phyloP scores from a whole-genome alignment of 176 grass and related monocot species.

The Elymus sibiricus region DNA sequence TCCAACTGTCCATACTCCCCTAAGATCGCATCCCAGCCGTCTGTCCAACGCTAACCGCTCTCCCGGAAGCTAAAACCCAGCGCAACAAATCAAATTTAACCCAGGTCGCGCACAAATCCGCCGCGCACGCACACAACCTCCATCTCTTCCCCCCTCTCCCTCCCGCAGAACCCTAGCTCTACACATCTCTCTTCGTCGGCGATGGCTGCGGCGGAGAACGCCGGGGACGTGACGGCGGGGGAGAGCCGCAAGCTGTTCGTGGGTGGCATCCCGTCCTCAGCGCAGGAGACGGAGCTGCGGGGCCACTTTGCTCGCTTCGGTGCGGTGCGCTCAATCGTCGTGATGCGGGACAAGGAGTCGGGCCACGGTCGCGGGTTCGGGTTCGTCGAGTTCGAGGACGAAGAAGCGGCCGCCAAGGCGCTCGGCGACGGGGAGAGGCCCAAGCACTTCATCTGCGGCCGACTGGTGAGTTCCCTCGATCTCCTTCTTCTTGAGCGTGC shows the following conservation, averaged over 20 bases:
- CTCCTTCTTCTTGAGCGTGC: neutral
- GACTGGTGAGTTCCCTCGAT: conserved; percentile 46
- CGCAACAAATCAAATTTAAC: conserved; percentile 24
- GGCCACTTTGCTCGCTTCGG: conserved; percentile 54
- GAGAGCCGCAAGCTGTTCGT: conserved; percentile 80
- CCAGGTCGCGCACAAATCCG: conserved; percentile 26
- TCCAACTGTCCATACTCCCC: neutral
- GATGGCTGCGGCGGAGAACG: conserved; percentile 12
- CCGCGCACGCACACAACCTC: conserved; percentile 1
- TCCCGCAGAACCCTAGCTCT: conserved; percentile 35
- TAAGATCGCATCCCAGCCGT: neutral
- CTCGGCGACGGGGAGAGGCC: conserved; percentile 48
- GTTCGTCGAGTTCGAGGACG: conserved; percentile 31
- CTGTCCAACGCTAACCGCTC: conserved; percentile 21
- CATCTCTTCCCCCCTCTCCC: neutral
- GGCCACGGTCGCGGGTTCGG: conserved; percentile 18
- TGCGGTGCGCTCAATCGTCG: conserved; percentile 50
- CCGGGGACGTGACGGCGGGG: neutral
- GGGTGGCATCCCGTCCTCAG: conserved; percentile 60
- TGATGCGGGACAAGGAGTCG: conserved; percentile 60
- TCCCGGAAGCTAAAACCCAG: neutral
- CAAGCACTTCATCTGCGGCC: conserved; percentile 49
- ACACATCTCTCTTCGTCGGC: neutral
- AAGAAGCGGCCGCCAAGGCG: conserved; percentile 35
- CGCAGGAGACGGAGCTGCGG: conserved; percentile 51